phyloP scores from a whole-genome alignment of 2,329 filamentous ascomycete species.

The Elsinoe necatrix region DNA sequence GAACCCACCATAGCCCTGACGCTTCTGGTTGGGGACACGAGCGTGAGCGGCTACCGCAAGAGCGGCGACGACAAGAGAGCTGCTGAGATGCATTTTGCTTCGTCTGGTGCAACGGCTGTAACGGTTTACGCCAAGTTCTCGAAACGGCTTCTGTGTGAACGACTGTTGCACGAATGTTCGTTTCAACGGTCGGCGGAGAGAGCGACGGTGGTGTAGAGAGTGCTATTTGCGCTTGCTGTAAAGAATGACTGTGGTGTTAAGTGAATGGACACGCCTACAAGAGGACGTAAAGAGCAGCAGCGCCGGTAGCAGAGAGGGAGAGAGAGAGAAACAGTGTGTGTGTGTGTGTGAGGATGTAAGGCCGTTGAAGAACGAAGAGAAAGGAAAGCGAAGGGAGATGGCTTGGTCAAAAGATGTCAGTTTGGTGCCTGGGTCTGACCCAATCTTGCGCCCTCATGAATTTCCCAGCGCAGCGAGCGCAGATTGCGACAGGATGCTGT shows the following conservation, averaged over 20 bases:
- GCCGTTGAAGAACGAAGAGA: slow-evolving; percentile 15
- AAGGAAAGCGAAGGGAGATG: not conserved
- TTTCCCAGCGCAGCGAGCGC: slow-evolving; percentile 8
- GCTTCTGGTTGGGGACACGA: slow-evolving; percentile 14
- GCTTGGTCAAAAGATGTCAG: slow-evolving; percentile 6
- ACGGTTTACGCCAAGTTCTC: slow-evolving; percentile 7
- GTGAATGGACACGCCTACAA: slow-evolving; percentile 16
- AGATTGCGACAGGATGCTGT: slow-evolving; percentile 13
- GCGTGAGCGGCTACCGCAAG: slow-evolving; percentile 18
- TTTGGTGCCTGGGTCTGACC: not conserved
- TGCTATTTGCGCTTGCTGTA: slow-evolving; percentile 5
- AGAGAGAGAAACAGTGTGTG: too few relatives aligned
- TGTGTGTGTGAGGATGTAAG: slow-evolving; percentile 1
- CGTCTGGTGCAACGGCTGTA: not conserved
- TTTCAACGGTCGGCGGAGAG: slow-evolving; percentile 17
- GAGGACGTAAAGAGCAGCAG: slow-evolving; percentile 8
- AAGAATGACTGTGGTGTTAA: slow-evolving; percentile 17
- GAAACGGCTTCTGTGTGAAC: not conserved
- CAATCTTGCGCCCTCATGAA: slow-evolving; percentile 14
- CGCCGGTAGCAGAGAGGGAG: slow-evolving; percentile 1
- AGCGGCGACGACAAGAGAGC: slow-evolving; percentile 17
- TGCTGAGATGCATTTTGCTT: slow-evolving; percentile 19
- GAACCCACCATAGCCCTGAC: slow-evolving; percentile 16
- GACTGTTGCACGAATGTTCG: slow-evolving; percentile 10
- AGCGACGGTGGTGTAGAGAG: slow-evolving; percentile 10